Percentiles rank a stretch among this genome's conserved stretches.
These are phyloP conservation scores for Phaeosphaeriaceae sp. DNA, from an alignment of 2,329 filamentous ascomycete genomes.

Conservation along the genomic window DNA sequence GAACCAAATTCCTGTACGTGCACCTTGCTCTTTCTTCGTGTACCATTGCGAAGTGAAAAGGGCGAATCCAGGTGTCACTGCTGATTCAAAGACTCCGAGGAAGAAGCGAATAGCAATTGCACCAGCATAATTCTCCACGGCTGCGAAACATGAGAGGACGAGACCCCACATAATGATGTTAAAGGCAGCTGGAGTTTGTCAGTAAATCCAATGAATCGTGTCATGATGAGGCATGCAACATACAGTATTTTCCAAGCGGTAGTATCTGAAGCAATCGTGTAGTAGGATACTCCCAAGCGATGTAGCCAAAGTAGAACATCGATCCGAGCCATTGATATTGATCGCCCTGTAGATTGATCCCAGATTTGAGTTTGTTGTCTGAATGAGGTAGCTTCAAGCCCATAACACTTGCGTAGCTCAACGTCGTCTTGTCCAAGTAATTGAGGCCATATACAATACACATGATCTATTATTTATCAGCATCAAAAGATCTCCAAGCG, in stretches of 20 bases:
- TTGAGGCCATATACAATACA: slow-evolving; percentile 66
- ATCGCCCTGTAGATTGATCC: slow-evolving; percentile 55
- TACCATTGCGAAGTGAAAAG: slow-evolving; percentile 76
- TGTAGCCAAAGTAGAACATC: slow-evolving; percentile 62
- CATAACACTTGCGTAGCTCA: slow-evolving; percentile 61
- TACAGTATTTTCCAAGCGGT: slow-evolving; percentile 69
- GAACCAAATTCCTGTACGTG: slow-evolving; percentile 71
- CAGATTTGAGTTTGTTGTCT: slow-evolving; percentile 41
- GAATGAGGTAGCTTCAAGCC: slow-evolving; percentile 50
- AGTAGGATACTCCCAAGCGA: slow-evolving; percentile 71
- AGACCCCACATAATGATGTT: slow-evolving; percentile 71
- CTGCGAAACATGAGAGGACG: slow-evolving; percentile 68
- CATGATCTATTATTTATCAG: slow-evolving; percentile 60
- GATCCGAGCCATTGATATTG: slow-evolving; percentile 61
- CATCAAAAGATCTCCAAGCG: too few species aligned
- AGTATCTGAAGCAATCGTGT: slow-evolving; percentile 69
- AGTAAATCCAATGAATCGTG: not conserved
- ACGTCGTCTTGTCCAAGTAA: slow-evolving; percentile 66
- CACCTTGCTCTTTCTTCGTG: slow-evolving; percentile 71
- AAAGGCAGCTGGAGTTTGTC: slow-evolving; percentile 52
- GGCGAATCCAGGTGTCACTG: slow-evolving; percentile 72
- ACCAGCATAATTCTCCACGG: slow-evolving; percentile 65
- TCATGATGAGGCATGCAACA: not conserved
- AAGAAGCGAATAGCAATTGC: slow-evolving; percentile 72
- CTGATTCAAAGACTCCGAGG: slow-evolving; percentile 71